These are phyloP conservation scores for Camelina neglecta DNA, from an alignment of 345 rosid genomes.

Conservation along the genomic window DNA sequence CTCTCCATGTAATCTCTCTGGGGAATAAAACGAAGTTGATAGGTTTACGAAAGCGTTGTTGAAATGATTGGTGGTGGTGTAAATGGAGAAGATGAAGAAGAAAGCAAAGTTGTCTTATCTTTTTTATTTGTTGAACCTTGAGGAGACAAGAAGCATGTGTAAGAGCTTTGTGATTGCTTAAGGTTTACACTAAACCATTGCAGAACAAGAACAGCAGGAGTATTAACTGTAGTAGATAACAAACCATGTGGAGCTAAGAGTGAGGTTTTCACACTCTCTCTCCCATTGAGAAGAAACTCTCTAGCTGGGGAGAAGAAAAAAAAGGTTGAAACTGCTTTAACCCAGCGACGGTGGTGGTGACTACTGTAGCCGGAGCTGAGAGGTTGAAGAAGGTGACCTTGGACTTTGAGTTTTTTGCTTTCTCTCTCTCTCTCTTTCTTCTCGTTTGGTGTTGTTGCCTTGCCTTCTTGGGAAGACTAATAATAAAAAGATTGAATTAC, in stretches of 20 bases:
- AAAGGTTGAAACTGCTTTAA: slow-evolving; percentile 23
- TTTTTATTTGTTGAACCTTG: slow-evolving; percentile 37
- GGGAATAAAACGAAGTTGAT: slow-evolving; percentile 12
- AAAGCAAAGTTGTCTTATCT: slow-evolving; percentile 32
- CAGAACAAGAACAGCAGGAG: slow-evolving; percentile 44
- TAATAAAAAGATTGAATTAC: slow-evolving; percentile 21
- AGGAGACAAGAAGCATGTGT: slow-evolving; percentile 68
- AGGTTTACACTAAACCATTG: slow-evolving; percentile 57
- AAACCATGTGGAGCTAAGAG: slow-evolving; percentile 58
- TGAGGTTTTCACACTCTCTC: slow-evolving; percentile 31
- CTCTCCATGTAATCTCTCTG: slow-evolving; percentile 47
- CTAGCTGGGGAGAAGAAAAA: not conserved
- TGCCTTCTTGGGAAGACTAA: slow-evolving; percentile 38
- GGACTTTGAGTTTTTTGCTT: slow-evolving; percentile 31
- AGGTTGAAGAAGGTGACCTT: slow-evolving; percentile 38
- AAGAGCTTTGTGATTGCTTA: slow-evolving; percentile 50
- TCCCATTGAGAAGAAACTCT: slow-evolving; percentile 38
- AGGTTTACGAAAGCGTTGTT: slow-evolving; percentile 1
- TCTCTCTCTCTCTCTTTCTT: slow-evolving; percentile 35
- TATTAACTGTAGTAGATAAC: slow-evolving; percentile 15
- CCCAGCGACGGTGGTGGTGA: slow-evolving; percentile 12
- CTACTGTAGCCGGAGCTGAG: slow-evolving; percentile 32
- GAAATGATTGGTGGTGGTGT: slow-evolving; percentile 27
- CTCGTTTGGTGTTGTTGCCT: slow-evolving; percentile 40
- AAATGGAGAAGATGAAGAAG: slow-evolving; percentile 23